Evolutionary conservation across 768 basidiomycete species (phyloP), one percentile per base, ranked within the genome.

Genomic region (Steccherinum ochraceum): DNA sequence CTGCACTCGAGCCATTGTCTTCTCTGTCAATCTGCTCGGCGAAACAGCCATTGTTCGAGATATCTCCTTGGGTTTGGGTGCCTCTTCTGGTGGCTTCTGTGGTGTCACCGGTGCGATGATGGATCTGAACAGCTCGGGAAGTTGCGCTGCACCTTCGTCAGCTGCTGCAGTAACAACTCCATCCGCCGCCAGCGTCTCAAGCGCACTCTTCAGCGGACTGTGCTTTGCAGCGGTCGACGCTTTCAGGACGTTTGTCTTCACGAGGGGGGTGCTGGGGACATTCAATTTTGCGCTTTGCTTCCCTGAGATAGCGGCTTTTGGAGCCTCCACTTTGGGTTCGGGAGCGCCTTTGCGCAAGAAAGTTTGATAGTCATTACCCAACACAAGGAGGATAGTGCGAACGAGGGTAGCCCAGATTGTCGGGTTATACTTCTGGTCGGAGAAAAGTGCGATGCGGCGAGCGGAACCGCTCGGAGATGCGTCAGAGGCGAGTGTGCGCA

Each of bases 311-410:
- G 70, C 62, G 5, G 61, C 50, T 1, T 62, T 19, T n/a, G 73
- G 60, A 24, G 71, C 39, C 13, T 60, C 45, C 45, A 54, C 26
- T 5, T 7, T 10, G 7, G 7, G 41, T 18, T 18, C 41, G 7
- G 72, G 71, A 18, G 70, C 68, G 1, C 89, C 89, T n/a, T 78
- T 70, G 1, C 78, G 73, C 2, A 85, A 67, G 45, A 90, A 69
- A 0, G 72, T 68, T 57, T 85, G 85, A 54, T 89, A 89, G 62
- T 92, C 86, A 1, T 68, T 61, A 7, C 86, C 88, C 1, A 91
- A 71, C 5, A 76, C 61, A 10, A 86, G 59, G 2, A 92, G 71
- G 5, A 76, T 71, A 49, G 82, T 79, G 3, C 86, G 75, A 5
- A 71, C 70, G 25, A 89, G 67, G 1, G 72, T 72, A 18, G 69